Conservation (phyloP, 331 rosid species). For the Prunus yedoensis region DNA sequence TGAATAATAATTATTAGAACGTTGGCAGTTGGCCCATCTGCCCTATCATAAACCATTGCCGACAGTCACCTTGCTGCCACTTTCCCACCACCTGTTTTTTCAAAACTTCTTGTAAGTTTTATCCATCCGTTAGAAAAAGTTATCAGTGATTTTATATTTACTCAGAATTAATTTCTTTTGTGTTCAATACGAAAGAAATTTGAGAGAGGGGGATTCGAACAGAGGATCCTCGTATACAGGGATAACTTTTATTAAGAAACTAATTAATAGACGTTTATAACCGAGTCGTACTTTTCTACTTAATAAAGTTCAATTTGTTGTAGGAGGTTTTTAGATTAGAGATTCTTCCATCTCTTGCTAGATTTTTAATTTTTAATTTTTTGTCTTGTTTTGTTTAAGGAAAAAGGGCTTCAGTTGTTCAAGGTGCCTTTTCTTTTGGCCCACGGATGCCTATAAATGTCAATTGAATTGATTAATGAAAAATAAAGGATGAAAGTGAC, state of each 20-base stretch:
- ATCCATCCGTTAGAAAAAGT: no score
- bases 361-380: no score
- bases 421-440: background rate
- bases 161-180: no score
- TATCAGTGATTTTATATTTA: no score
- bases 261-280: no score
- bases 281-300: no score
- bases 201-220: no score
- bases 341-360: background rate
- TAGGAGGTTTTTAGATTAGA: background rate
- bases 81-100: background rate
- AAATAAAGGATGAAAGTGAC: background rate
- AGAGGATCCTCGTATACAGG: rapidly evolving
- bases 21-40: background rate
- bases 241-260: no score
- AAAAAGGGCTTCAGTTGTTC: background rate
- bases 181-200: no score
- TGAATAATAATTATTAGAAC: background rate
- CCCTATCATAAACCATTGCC: background rate
- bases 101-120: background rate
- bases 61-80: background rate
- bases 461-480: background rate
- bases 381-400: background rate
- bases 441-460: background rate
- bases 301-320: background rate